Evolutionary conservation across 1,284 basidiomycete species (phyloP).

Genomic region (Ceratobasidium sp.): DNA sequence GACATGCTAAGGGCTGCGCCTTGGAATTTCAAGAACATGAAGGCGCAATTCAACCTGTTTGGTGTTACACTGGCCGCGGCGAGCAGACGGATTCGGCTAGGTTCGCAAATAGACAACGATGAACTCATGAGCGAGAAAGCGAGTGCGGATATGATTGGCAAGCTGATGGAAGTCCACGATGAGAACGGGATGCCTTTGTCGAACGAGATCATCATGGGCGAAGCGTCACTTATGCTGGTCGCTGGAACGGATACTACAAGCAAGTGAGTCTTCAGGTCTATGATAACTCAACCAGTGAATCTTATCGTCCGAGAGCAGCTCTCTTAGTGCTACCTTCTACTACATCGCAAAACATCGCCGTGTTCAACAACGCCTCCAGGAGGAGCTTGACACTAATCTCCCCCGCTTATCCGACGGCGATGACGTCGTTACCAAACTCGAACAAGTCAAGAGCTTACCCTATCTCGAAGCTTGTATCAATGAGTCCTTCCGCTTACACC

Average conservation of each 20-base stretch:
- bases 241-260: conserved; percentile 89
- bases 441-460: conserved; percentile 76
- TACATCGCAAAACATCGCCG: conserved; percentile 78
- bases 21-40: conserved; percentile 80
- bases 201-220: conserved; percentile 85
- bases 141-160: conserved; percentile 83
- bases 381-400: conserved; percentile 84
- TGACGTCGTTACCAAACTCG: conserved; percentile 61
- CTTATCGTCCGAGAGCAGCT: conserved; percentile 61
- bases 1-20: conserved; percentile 76
- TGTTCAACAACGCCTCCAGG: conserved; percentile 79
- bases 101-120: conserved; percentile 78
- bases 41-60: conserved; percentile 80
- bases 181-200: conserved; percentile 84
- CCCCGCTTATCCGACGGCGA: conserved; percentile 70
- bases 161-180: conserved; percentile 83
- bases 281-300: too few species aligned
- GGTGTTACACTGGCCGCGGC: conserved; percentile 85
- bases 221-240: conserved; percentile 88
- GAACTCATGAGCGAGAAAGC: conserved; percentile 88
- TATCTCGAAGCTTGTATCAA: conserved; percentile 88
- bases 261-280: conserved; percentile 67
- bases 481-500: conserved; percentile 85
- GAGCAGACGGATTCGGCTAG: conserved; percentile 73
- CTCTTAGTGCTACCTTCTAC: conserved; percentile 88